Evolutionary conservation across 495 filamentous ascomycete species (phyloP), one percentile per base, ranked within the genome.

Genomic region (Hypoxylon lenormandii): DNA sequence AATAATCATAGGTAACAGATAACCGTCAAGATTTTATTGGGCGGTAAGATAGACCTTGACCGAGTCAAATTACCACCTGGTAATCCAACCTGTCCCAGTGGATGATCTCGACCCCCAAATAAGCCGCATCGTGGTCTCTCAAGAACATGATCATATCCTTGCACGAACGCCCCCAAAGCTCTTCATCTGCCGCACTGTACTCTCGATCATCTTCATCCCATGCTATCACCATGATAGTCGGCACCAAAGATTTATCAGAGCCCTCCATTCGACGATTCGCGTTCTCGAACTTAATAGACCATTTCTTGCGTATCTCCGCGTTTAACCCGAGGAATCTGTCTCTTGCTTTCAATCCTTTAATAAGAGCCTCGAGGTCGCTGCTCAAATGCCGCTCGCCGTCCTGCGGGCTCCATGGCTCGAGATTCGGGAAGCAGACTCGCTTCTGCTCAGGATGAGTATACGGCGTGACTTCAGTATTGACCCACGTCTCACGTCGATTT

Each of bases 41-140:
- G n/a, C n/a, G n/a, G n/a, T n/a, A n/a, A n/a, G n/a, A n/a, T n/a
- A n/a, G n/a, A n/a, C n/a, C n/a, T n/a, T n/a, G n/a, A n/a, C n/a
- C n/a, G n/a, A n/a, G 12, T 55, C 33, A 67, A 40, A 56, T 37
- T 36, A 68, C 64, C 2, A 68, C 64, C 15, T 57, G 57, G n/a
- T 62, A 68, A 23, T 68, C 64, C 33, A 68, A 12, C 51, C 12
- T 55, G 19, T 68, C 64, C 64, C 64, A 61, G 28, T 62, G 28
- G 8, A 68, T 38, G 5, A 68, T 46, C 45, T 68, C 64, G 13
- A 68, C 64, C 16, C 64, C 57, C 28, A 61, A 68, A 18, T 61
- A 61, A 45, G 50, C 42, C 10, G 43, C 57, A 18, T 38, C 26
- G 21, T 57, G 22, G 6, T 51, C 36, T 40, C 64, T 61, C 51